A percentile compares a stretch with the other conserved stretches of the same genome.
Conservation (phyloP, 306 rosid genomes). For the Cicer cuneatum region DNA sequence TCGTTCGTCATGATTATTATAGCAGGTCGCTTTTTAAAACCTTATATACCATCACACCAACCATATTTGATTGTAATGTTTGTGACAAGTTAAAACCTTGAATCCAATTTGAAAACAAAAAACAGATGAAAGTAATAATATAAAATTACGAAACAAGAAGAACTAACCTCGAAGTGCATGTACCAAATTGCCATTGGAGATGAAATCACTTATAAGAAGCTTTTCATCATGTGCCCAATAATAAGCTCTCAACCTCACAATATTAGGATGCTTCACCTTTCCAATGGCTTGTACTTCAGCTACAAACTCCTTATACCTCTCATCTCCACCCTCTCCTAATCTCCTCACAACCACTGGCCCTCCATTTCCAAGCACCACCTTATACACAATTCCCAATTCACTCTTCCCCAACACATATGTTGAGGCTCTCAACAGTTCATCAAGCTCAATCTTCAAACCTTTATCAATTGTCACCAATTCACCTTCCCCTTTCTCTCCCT, state of each 20-base stretch:
- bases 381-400: conserved; percentile 93
- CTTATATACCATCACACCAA: background rate
- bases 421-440: conserved; percentile 88
- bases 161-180: conserved; percentile 81
- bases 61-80: no score
- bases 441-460: conserved; percentile 84
- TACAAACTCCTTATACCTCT: conserved; percentile 88
- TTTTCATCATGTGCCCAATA: conserved; percentile 98
- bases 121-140: conserved; percentile 5
- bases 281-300: conserved; percentile 90
- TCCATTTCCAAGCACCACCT: conserved; percentile 93
- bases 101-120: background rate
- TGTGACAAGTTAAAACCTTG: no score
- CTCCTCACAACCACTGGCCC: conserved; percentile 96
- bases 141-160: conserved; percentile 2
- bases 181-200: conserved; percentile 81
- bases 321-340: conserved; percentile 93
- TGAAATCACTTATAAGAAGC: conserved; percentile 90
- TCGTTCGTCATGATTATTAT: background rate
- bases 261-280: conserved; percentile 85
- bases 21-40: background rate
- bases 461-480: conserved; percentile 83
- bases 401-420: conserved; percentile 98
- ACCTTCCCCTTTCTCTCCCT: conserved; percentile 55
- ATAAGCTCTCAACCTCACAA: conserved; percentile 85